Evolutionary conservation across 2,329 filamentous ascomycete species (phyloP).

Genomic region (Ascochyta lentis): DNA sequence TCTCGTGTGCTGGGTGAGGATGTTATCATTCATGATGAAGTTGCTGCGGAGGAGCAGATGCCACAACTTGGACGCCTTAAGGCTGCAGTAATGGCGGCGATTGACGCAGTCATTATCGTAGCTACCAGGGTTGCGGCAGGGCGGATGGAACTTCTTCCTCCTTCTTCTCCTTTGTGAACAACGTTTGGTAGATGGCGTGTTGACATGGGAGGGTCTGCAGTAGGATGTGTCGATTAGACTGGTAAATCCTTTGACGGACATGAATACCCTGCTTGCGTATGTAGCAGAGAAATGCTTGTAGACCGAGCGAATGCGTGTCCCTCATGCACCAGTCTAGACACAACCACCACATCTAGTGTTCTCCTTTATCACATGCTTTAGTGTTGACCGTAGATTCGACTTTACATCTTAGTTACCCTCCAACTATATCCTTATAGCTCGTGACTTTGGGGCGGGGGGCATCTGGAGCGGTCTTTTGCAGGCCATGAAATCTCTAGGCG

Average conservation of each 20-base stretch:
- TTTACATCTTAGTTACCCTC: not conserved
- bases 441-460: constrained; percentile 18
- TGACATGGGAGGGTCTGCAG: too few species aligned
- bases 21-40: not conserved
- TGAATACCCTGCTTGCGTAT: too few species aligned
- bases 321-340: too few species aligned
- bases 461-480: constrained; percentile 41
- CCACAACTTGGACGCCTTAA: not conserved
- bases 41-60: not conserved
- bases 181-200: too few species aligned
- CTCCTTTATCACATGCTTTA: not conserved
- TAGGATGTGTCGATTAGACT: too few species aligned
- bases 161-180: not conserved
- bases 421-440: not conserved
- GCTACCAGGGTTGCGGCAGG: not conserved
- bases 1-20: not conserved
- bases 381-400: not conserved
- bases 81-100: not conserved
- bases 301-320: too few species aligned
- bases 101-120: not conserved
- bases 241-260: too few species aligned
- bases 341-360: too few species aligned
- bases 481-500: constrained; percentile 28
- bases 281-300: too few species aligned
- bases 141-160: not conserved